Evolutionary conservation across 2,329 filamentous ascomycete genomes (phyloP), one percentile per base, ranked within the genome.

Genomic region (Graphilbum sp.): DNA sequence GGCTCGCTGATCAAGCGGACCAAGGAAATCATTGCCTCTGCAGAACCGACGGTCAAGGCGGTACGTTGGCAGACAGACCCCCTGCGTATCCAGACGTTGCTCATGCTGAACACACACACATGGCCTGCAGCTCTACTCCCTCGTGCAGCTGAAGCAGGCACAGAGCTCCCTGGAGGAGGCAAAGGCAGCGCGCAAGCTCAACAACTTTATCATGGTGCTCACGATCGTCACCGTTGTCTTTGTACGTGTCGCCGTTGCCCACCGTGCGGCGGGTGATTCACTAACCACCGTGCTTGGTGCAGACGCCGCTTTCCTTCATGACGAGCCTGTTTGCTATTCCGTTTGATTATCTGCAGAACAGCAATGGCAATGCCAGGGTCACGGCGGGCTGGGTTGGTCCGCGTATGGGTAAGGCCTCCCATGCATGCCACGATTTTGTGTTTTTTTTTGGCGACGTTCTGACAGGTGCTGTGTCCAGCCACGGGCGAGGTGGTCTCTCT

Each of bases 311-410:
- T 4, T 34, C 36, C 1, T 38, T 38, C 13, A 20, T 38, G 23
- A 38, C 36, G 5, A 38, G 36, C 19, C 32, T 38, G 9, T 38
- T 38, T 9, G 24, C 36, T 6, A 34, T 38, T 5, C 32, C 32
- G 3, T 30, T 38, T 15, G 32, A 34, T 15, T 30, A 17, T 16
- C 23, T 34, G 12, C n/a, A 9, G 5, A 16, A 20, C 9, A 16
- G 21, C 11, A 11, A 10, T n/a, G 17, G 15, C 8, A 19, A 19
- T 16, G 10, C 8, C 4, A n/a, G 1, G 9, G 3, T 33, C 27
- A 13, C 23, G 7, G 23, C 7, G 7, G 7, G 7, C 12, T 25
- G 23, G 23, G 23, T 25, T 7, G 23, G 23, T 12, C 12, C 7
- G 23, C 7, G 23, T 7, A 25, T 25, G 23, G 7, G 23, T 25